Percentiles rank a stretch among this genome's conserved stretches.
These are phyloP conservation scores for Plasmodium gaboni DNA, from an alignment of 169 alveolate genomes.

Conservation along the genomic window DNA sequence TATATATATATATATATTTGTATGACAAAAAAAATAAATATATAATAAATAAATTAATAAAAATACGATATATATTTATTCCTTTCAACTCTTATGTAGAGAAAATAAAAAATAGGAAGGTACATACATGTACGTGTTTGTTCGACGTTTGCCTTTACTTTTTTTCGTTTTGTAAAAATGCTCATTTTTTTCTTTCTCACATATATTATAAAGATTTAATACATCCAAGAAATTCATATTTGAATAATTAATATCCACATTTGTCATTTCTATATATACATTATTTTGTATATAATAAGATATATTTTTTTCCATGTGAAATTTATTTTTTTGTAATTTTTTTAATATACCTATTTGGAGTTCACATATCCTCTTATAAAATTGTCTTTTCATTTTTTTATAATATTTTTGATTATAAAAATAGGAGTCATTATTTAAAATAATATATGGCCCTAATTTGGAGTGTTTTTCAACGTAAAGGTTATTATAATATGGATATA, in stretches of 20 bases:
- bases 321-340: constrained; percentile 64
- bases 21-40: too few species aligned
- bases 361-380: constrained; percentile 51
- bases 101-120: constrained; percentile 64
- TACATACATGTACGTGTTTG: constrained; percentile 24
- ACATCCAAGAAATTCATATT: constrained; percentile 60
- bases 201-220: constrained; percentile 51
- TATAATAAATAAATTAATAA: background rate
- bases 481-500: too few species aligned
- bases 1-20: too few species aligned
- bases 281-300: constrained; percentile 44
- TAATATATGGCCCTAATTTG: too few species aligned
- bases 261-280: constrained; percentile 48
- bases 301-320: constrained; percentile 24
- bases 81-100: constrained; percentile 16
- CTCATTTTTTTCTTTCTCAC: constrained; percentile 13
- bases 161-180: background rate
- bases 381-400: constrained; percentile 33
- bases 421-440: background rate
- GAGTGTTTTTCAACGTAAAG: too few species aligned
- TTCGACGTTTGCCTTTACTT: background rate
- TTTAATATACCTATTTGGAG: constrained; percentile 54
- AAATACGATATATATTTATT: background rate
- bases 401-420: constrained; percentile 22
- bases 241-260: constrained; percentile 43